These are phyloP conservation scores for Candida vaughaniae DNA, from an alignment of 805 yeast species.

Conservation along the genomic window DNA sequence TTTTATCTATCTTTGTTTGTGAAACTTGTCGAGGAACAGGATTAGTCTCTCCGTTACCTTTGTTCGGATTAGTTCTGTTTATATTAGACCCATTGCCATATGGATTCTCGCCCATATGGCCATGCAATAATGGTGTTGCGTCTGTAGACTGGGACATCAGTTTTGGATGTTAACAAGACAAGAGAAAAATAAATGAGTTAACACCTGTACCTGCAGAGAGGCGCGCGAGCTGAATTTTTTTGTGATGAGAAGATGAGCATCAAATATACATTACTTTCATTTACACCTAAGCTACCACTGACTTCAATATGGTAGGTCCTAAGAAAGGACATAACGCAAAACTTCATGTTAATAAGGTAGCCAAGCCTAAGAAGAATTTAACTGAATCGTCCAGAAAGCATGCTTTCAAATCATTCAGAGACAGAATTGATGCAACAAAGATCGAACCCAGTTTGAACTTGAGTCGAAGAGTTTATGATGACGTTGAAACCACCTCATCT, in stretches of 20 bases:
- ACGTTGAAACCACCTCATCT: slow-evolving; percentile 59
- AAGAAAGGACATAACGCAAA: slow-evolving; percentile 1
- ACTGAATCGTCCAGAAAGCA: slow-evolving; percentile 39
- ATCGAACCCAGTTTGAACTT: slow-evolving; percentile 69
- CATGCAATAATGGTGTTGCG: slow-evolving; percentile 11
- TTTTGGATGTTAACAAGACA: not conserved
- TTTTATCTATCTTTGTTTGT: slow-evolving; percentile 2
- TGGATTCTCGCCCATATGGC: slow-evolving; percentile 15
- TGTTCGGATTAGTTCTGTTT: slow-evolving; percentile 1
- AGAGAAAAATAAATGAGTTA: too few relatives aligned
- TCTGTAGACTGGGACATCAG: too few relatives aligned
- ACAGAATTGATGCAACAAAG: slow-evolving; percentile 76
- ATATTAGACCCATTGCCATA: slow-evolving; percentile 3
- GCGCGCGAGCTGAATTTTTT: slow-evolving; percentile 5
- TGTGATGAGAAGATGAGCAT: slow-evolving; percentile 8
- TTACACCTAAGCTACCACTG: too few relatives aligned
- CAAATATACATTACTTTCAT: too few relatives aligned
- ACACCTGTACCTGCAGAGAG: slow-evolving; percentile 8
- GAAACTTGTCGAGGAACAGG: not conserved
- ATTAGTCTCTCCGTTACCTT: too few relatives aligned
- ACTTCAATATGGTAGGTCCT: slow-evolving; percentile 4
- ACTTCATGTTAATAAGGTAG: slow-evolving; percentile 2
- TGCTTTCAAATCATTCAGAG: slow-evolving; percentile 75
- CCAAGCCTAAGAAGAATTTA: not conserved
- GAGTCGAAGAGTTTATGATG: slow-evolving; percentile 61